Evolutionary conservation across 169 alveolate species (phyloP).

Genomic region (Amoebophrya sp.): DNA sequence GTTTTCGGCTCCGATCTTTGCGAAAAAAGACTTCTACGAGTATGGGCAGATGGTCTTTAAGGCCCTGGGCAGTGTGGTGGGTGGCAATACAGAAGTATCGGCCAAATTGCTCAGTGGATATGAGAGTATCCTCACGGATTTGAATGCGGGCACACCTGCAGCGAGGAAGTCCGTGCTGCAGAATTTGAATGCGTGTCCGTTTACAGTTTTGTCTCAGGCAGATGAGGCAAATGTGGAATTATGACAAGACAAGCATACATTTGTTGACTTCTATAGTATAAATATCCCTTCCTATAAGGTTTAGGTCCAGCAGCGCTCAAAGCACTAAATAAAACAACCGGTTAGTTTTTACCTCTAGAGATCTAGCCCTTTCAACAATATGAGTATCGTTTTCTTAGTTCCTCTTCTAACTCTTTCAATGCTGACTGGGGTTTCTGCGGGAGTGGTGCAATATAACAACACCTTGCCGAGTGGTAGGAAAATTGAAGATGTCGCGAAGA

Average conservation of each 20-base stretch:
- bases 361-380: no score
- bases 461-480: background rate
- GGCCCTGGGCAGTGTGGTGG: background rate
- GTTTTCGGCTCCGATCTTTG: background rate
- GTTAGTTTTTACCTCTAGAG: no score
- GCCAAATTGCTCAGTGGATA: background rate
- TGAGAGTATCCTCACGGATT: background rate
- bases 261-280: no score
- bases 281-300: no score
- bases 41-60: background rate
- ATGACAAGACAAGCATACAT: no score
- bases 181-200: background rate
- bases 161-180: background rate
- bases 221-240: background rate
- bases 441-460: background rate
- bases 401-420: no score
- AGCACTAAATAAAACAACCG: no score
- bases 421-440: background rate
- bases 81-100: background rate
- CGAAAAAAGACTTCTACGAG: slow-evolving; percentile 21
- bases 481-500: background rate
- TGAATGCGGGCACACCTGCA: background rate
- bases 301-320: no score
- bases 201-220: background rate
- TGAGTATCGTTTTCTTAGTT: no score